Percentiles rank a stretch among this genome's conserved stretches.
These are phyloP conservation scores for Cladosporium oxysporum DNA, from an alignment of 2,329 filamentous ascomycete genomes.

Conservation along the genomic window DNA sequence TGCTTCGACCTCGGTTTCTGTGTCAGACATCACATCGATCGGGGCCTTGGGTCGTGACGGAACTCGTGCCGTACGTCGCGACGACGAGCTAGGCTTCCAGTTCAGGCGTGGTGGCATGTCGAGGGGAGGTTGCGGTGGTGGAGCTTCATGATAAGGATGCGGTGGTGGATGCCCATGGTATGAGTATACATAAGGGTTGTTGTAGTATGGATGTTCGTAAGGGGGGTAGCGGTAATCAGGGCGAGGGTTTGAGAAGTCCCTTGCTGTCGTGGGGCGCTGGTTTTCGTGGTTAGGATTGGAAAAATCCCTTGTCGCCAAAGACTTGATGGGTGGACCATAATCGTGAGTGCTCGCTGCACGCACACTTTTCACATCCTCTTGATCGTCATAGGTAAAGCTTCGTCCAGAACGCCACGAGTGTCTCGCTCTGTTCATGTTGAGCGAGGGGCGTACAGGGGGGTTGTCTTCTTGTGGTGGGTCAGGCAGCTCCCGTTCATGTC, in stretches of 20 bases:
- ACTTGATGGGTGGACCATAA: conserved; percentile 26
- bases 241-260: background rate
- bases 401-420: conserved; percentile 15
- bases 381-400: conserved; percentile 29
- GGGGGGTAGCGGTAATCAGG: conserved; percentile 16
- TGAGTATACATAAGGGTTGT: conserved; percentile 30
- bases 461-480: conserved; percentile 2
- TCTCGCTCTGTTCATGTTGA: conserved; percentile 1
- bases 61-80: background rate
- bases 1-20: conserved; percentile 29
- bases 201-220: conserved; percentile 31
- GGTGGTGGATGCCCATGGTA: conserved; percentile 26
- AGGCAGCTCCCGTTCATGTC: background rate
- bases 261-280: conserved; percentile 23
- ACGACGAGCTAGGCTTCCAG: conserved; percentile 16
- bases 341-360: conserved; percentile 30
- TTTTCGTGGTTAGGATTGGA: conserved; percentile 30
- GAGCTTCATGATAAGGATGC: background rate
- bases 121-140: background rate
- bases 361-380: conserved; percentile 24
- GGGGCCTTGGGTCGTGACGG: background rate
- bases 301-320: conserved; percentile 27
- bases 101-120: conserved; percentile 25
- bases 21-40: conserved; percentile 26
- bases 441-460: conserved; percentile 4